These are phyloP conservation scores for Neoboletus magnificus DNA, from an alignment of 768 basidiomycete species.

Conservation along the genomic window DNA sequence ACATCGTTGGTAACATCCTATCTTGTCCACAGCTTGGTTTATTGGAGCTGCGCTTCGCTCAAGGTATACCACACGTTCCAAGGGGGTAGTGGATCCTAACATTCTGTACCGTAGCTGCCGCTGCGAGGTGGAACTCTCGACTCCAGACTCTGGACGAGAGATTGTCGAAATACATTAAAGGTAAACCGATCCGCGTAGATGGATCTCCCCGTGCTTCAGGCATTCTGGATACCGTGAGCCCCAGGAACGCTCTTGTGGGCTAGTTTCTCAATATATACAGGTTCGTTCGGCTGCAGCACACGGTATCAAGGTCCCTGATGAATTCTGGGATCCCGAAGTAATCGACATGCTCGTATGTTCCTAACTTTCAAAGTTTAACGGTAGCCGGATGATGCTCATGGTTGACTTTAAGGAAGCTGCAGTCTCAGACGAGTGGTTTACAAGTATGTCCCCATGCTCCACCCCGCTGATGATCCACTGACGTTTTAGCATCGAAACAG, in stretches of 20 bases:
- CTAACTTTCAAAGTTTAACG: background rate
- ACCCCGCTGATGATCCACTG: background rate
- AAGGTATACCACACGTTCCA: conserved; percentile 41
- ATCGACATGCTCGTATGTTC: conserved; percentile 54
- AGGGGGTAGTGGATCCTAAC: background rate
- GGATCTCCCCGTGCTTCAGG: conserved; percentile 74
- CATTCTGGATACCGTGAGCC: conserved; percentile 64
- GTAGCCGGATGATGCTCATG: background rate
- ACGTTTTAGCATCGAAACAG: conserved; percentile 12
- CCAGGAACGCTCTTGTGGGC: background rate
- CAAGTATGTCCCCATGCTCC: conserved; percentile 37
- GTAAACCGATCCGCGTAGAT: conserved; percentile 68
- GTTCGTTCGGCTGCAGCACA: conserved; percentile 69
- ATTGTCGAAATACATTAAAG: conserved; percentile 66
- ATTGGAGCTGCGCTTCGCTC: conserved; percentile 59
- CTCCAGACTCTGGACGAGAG: conserved; percentile 60
- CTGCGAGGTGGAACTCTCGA: conserved; percentile 56
- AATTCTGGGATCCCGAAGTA: conserved; percentile 63
- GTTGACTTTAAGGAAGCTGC: conserved; percentile 54
- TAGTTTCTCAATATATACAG: conserved; percentile 31
- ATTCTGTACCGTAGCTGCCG: conserved; percentile 48
- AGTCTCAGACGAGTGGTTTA: conserved; percentile 77
- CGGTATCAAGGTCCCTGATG: conserved; percentile 64
- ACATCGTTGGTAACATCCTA: conserved; percentile 65
- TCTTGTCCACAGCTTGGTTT: conserved; percentile 65